Evolutionary conservation across 768 basidiomycete genomes (phyloP).

Genomic region (Astraeus odoratus): DNA sequence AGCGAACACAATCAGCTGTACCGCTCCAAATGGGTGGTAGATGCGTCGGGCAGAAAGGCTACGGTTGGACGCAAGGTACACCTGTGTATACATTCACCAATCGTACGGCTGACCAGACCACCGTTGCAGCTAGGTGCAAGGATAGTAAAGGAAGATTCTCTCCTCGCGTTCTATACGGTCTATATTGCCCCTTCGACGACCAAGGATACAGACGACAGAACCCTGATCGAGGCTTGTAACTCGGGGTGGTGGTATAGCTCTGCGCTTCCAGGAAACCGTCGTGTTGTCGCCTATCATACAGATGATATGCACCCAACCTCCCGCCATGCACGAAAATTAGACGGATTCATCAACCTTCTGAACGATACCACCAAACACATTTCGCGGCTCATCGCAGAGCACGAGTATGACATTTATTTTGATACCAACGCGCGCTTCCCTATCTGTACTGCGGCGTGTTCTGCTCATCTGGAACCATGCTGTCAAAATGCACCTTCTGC

Average conservation of each 20-base stretch:
- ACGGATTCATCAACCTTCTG: slow-evolving; percentile 26
- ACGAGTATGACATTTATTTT: slow-evolving; percentile 18
- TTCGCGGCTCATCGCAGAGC: slow-evolving; percentile 11
- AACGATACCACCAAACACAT: slow-evolving; percentile 20
- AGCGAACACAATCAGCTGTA: slow-evolving; percentile 5
- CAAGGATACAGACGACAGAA: slow-evolving; percentile 25
- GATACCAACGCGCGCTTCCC: slow-evolving; percentile 10
- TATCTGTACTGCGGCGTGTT: slow-evolving; percentile 25
- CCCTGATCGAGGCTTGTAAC: slow-evolving; percentile 29
- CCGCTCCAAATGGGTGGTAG: slow-evolving; percentile 26
- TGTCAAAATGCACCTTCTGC: slow-evolving; percentile 6
- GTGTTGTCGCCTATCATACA: slow-evolving; percentile 30
- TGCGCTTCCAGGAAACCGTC: slow-evolving; percentile 20
- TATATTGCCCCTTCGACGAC: slow-evolving; percentile 13
- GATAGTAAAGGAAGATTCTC: slow-evolving; percentile 17
- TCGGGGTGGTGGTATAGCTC: slow-evolving; percentile 33
- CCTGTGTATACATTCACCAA: background rate
- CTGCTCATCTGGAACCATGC: slow-evolving; percentile 19
- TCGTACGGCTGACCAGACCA: background rate
- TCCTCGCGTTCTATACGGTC: slow-evolving; percentile 28
- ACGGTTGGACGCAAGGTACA: slow-evolving; percentile 22
- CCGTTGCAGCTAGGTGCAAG: slow-evolving; percentile 21
- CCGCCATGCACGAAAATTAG: slow-evolving; percentile 19
- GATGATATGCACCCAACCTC: slow-evolving; percentile 17
- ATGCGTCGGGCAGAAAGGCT: slow-evolving; percentile 32